Evolutionary conservation across 2,329 filamentous ascomycete species (phyloP).

Genomic region (Fusarium sp.): DNA sequence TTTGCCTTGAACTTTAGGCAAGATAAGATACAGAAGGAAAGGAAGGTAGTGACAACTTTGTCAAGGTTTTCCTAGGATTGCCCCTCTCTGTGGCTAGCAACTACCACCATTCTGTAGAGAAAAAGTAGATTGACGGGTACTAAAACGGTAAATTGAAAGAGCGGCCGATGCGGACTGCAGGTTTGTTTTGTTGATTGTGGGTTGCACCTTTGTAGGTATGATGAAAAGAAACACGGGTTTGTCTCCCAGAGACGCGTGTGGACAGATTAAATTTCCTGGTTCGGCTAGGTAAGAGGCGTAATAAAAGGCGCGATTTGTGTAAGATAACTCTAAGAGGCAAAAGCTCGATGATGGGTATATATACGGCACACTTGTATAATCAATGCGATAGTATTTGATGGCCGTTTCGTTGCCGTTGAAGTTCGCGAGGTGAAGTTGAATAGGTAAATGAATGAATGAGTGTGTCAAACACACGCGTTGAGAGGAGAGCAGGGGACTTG

Average conservation of each 20-base stretch:
- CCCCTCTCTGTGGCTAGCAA: conserved; percentile 44
- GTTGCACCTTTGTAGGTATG: conserved; percentile 31
- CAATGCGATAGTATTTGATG: conserved; percentile 19
- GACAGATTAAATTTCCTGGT: conserved; percentile 26
- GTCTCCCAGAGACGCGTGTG: conserved; percentile 40
- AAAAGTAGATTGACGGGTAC: conserved; percentile 7
- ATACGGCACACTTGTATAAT: conserved; percentile 13
- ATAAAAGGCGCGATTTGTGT: conserved; percentile 7
- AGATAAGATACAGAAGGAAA: conserved; percentile 19
- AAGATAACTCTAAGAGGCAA: background rate
- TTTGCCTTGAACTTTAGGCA: conserved; percentile 35
- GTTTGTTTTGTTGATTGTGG: conserved; percentile 23
- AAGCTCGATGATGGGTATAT: background rate
- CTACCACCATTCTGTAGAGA: conserved; percentile 47
- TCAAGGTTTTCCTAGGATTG: conserved; percentile 49
- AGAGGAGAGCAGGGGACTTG: conserved; percentile 41
- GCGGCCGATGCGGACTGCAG: conserved; percentile 6
- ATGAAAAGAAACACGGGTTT: conserved; percentile 37
- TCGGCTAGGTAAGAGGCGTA: conserved; percentile 16
- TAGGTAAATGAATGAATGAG: conserved; percentile 38
- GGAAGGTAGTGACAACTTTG: conserved; percentile 19
- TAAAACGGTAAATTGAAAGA: conserved; percentile 3
- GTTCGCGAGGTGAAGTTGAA: conserved; percentile 33
- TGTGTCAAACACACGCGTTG: conserved; percentile 41
- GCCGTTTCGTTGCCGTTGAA: conserved; percentile 36